These are phyloP conservation scores for Murraya paniculata DNA, from an alignment of 345 rosid species.

Conservation along the genomic window DNA sequence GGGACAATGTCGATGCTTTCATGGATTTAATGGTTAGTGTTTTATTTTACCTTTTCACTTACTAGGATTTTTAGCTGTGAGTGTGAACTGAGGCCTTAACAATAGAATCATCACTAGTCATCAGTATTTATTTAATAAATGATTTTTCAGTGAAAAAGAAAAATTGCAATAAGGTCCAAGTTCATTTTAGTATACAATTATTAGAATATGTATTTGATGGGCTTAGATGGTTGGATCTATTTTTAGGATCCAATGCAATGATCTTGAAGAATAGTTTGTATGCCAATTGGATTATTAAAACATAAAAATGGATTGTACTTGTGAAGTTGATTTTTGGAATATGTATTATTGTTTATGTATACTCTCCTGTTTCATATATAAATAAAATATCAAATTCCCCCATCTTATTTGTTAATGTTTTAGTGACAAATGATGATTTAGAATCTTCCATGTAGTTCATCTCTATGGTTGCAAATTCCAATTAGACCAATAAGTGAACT, in stretches of 20 bases:
- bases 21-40: conserved; percentile 70
- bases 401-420: not conserved
- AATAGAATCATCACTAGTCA: not conserved
- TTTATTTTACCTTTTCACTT: not conserved
- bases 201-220: not conserved
- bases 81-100: not conserved
- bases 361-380: not conserved
- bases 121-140: not conserved
- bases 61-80: too few relatives aligned
- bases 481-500: not conserved
- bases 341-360: not conserved
- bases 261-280: not conserved
- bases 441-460: not conserved
- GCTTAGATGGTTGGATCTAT: not conserved
- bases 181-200: not conserved
- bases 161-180: not conserved
- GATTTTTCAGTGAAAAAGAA: not conserved
- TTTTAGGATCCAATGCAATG: not conserved
- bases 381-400: not conserved
- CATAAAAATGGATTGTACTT: not conserved
- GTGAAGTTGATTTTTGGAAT: not conserved
- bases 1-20: conserved; percentile 86
- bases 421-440: not conserved
- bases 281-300: not conserved
- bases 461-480: not conserved